Conservation (phyloP, 164 flowering plant species). For the Paratinospora sagittata region DNA sequence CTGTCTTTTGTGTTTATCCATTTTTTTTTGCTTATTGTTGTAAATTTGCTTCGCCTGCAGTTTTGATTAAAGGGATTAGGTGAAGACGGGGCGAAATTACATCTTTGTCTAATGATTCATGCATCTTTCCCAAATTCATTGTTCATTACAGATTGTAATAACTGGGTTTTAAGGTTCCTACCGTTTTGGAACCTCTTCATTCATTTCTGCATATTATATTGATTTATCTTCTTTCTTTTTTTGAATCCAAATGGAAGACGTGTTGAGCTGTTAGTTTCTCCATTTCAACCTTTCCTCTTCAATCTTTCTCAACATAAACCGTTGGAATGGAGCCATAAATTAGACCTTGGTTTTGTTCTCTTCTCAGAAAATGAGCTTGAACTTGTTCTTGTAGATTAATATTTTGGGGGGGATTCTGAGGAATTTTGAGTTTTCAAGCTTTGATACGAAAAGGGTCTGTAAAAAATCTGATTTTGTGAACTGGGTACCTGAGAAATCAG, state of each 20-base stretch:
- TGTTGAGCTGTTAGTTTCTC: conserved; percentile 17
- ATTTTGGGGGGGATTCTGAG: neutral
- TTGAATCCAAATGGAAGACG: conserved; percentile 12
- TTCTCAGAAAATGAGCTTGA: neutral
- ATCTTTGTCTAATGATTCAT: neutral
- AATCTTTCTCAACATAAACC: neutral
- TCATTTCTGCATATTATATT: neutral
- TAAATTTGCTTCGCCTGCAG: neutral
- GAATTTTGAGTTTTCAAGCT: neutral
- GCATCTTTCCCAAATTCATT: neutral
- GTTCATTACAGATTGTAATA: neutral
- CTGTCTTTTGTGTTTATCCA: neutral
- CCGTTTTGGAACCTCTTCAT: neutral
- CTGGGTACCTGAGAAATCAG: neutral
- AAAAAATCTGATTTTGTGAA: neutral
- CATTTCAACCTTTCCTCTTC: neutral
- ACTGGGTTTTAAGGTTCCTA: neutral
- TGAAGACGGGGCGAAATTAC: neutral
- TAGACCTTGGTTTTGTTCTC: neutral
- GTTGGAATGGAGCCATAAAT: neutral
- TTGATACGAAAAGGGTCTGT: conserved; percentile 3
- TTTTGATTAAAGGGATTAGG: neutral
- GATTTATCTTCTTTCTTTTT: neutral
- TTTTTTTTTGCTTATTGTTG: too few relatives aligned
- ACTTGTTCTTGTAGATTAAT: too few relatives aligned